Conservation (phyloP, 192 early-diverging fungal species). For the Podochytrium sp. region DNA sequence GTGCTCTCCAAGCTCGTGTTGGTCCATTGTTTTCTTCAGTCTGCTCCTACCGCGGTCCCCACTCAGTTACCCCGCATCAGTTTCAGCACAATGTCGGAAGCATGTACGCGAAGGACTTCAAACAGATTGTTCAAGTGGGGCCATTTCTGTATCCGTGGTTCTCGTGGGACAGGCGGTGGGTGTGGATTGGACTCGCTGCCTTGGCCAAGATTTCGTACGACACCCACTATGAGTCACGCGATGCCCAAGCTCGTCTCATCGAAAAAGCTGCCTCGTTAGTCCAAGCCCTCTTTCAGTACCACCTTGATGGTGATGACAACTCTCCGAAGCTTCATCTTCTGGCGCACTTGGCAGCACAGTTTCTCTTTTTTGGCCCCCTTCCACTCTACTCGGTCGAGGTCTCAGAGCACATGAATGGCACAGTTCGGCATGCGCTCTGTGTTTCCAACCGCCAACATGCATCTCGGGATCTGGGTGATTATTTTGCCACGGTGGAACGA, state of each 20-base stretch:
- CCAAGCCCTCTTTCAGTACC: background rate
- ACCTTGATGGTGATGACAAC: background rate
- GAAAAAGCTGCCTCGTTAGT: background rate
- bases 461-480: background rate
- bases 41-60: background rate
- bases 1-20: background rate
- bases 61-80: background rate
- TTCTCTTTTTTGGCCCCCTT: background rate
- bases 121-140: background rate
- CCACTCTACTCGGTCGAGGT: constrained; percentile 1
- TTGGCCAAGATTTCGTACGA: background rate
- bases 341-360: background rate
- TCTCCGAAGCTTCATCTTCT: background rate
- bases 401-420: constrained; percentile 15
- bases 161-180: too few relatives aligned
- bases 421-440: background rate
- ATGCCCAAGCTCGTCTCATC: background rate
- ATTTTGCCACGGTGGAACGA: background rate
- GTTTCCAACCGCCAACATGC: background rate
- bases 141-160: constrained; percentile 5
- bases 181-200: background rate
- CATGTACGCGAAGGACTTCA: background rate
- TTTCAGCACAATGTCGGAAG: background rate
- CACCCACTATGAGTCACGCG: background rate
- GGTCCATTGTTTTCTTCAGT: background rate